Evolutionary conservation across 2,329 filamentous ascomycete species (phyloP).

Genomic region (Phoma herbarum): DNA sequence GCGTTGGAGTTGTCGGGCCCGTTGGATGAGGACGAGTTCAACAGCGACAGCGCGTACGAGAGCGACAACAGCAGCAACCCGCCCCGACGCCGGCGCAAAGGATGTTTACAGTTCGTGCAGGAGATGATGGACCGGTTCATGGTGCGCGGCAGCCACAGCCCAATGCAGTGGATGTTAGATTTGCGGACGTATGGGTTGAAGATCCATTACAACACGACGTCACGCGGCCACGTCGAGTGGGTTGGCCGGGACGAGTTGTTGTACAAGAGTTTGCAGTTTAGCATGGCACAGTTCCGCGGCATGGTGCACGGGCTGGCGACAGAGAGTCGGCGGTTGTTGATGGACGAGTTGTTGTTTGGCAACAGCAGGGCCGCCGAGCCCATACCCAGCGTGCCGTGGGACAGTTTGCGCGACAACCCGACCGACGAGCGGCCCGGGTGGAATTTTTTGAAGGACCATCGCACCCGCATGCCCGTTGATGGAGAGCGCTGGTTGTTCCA

Average conservation of each 20-base stretch:
- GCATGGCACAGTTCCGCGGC: conserved; percentile 17
- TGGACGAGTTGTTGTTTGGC: conserved; percentile 10
- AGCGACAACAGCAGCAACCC: too few relatives aligned
- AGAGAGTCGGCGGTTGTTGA: conserved; percentile 5
- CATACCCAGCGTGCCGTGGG: conserved; percentile 2
- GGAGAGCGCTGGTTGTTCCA: conserved; percentile 8
- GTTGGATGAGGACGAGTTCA: too few relatives aligned
- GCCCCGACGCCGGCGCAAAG: too few relatives aligned
- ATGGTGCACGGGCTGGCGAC: conserved; percentile 15
- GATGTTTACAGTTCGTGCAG: conserved; percentile 28
- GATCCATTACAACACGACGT: conserved; percentile 26
- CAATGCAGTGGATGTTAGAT: conserved; percentile 29
- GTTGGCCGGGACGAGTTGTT: conserved; percentile 12
- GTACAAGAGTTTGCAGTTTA: conserved; percentile 24
- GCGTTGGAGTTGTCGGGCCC: too few relatives aligned
- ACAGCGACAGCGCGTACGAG: too few relatives aligned
- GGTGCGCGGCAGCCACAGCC: conserved; percentile 21
- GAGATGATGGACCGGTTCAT: conserved; percentile 25
- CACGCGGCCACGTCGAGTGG: conserved; percentile 17
- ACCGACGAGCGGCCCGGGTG: conserved; percentile 13
- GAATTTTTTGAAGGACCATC: conserved; percentile 25
- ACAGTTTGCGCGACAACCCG: conserved; percentile 18
- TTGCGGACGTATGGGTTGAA: conserved; percentile 26
- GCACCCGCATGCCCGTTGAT: conserved; percentile 15
- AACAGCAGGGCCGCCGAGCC: neutral